Evolutionary conservation across 108 stramenopile genomes (phyloP).

Genomic region (Halocafeteria seosinensis): DNA sequence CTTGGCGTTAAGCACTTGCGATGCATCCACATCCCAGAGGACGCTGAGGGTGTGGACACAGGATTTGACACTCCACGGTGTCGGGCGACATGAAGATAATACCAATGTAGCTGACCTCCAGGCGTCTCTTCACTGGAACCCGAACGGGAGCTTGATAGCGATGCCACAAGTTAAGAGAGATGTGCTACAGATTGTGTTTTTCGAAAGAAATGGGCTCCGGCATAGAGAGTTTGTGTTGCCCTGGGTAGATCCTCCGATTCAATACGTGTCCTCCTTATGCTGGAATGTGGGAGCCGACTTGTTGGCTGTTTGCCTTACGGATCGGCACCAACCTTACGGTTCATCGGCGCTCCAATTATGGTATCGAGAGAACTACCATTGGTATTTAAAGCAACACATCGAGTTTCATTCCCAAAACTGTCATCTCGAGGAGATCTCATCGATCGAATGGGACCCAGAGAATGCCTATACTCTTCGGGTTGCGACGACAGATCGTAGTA

Average conservation of each 20-base stretch:
- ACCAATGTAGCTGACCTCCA: neutral
- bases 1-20: neutral
- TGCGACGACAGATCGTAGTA: too few relatives aligned
- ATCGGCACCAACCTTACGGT: too few relatives aligned
- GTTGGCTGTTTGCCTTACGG: too few relatives aligned
- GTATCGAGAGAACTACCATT: neutral
- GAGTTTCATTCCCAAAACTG: too few relatives aligned
- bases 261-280: too few relatives aligned
- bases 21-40: neutral
- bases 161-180: neutral
- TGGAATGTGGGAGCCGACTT: too few relatives aligned
- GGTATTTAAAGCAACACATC: neutral
- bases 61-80: neutral
- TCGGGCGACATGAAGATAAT: neutral
- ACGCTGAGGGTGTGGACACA: neutral
- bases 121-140: neutral
- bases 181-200: neutral
- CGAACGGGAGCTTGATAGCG: neutral
- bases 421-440: too few relatives aligned
- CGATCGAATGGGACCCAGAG: too few relatives aligned
- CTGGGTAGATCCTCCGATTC: neutral
- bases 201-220: neutral
- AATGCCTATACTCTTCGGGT: too few relatives aligned
- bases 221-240: neutral
- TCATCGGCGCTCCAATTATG: neutral